These are phyloP conservation scores for Penicillium canariense DNA, from an alignment of 495 filamentous ascomycete species.

Conservation along the genomic window DNA sequence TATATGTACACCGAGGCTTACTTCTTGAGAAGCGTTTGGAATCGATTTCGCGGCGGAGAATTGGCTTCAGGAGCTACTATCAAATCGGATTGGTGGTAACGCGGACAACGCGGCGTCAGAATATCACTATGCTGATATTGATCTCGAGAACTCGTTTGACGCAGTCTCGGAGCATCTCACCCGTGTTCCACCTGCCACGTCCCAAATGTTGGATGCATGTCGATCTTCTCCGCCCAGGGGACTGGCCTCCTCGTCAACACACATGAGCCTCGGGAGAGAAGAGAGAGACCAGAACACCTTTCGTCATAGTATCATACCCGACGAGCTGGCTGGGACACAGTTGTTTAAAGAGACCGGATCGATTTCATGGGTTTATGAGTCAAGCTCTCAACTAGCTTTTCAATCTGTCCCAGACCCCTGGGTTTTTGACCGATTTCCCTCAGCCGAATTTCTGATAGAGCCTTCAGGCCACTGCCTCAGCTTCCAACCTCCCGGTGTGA, in stretches of 20 bases:
- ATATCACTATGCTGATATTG: slow-evolving; percentile 5
- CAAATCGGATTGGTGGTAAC: slow-evolving; percentile 17
- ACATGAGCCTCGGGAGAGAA: background rate
- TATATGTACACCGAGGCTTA: background rate
- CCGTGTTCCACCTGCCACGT: background rate
- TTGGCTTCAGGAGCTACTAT: slow-evolving; percentile 35
- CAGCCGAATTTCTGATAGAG: slow-evolving; percentile 1
- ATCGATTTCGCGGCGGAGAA: slow-evolving; percentile 27
- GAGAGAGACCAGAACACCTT: background rate
- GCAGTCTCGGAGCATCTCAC: slow-evolving; percentile 2
- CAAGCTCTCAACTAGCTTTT: background rate
- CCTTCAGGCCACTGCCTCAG: background rate
- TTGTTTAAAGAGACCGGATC: background rate
- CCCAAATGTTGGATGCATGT: background rate
- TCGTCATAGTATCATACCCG: background rate
- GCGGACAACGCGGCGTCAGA: background rate
- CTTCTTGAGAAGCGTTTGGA: background rate
- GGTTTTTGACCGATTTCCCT: background rate
- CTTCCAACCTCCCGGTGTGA: slow-evolving; percentile 7
- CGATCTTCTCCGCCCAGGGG: background rate
- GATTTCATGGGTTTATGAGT: background rate
- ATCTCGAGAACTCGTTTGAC: slow-evolving; percentile 16
- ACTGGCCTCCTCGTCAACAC: background rate
- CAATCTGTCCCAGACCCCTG: slow-evolving; percentile 2
- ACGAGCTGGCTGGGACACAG: background rate